These are phyloP conservation scores for Phytophthora podocarpi DNA, from an alignment of 352 stramenopile genomes.

Conservation along the genomic window DNA sequence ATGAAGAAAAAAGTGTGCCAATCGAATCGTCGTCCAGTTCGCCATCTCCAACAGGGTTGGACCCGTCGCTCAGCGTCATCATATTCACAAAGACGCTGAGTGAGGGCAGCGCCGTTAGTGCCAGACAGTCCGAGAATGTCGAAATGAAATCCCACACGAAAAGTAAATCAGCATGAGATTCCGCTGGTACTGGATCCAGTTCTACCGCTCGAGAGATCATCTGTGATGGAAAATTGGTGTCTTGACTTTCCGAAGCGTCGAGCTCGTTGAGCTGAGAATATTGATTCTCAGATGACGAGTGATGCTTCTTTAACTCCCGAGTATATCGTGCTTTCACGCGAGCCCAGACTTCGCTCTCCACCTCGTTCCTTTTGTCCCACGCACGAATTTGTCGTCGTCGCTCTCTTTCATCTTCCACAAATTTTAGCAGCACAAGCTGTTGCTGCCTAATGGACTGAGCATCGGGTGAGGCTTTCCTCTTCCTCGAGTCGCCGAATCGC, in stretches of 20 bases:
- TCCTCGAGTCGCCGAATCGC: slow-evolving; percentile 27
- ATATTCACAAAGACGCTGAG: slow-evolving; percentile 60
- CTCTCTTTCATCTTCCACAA: slow-evolving; percentile 73
- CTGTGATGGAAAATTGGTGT: slow-evolving; percentile 40
- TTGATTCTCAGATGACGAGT: background rate
- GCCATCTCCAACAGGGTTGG: slow-evolving; percentile 53
- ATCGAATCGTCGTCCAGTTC: slow-evolving; percentile 59
- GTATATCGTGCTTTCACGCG: slow-evolving; percentile 55
- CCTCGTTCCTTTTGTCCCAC: slow-evolving; percentile 53
- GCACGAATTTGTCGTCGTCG: slow-evolving; percentile 57
- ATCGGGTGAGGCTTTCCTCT: slow-evolving; percentile 22
- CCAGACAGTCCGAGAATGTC: slow-evolving; percentile 72
- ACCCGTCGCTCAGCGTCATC: slow-evolving; percentile 48
- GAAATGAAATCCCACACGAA: slow-evolving; percentile 83
- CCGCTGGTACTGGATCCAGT: slow-evolving; percentile 44
- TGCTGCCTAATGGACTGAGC: slow-evolving; percentile 48
- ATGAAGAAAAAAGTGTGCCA: slow-evolving; percentile 44
- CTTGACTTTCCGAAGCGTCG: background rate
- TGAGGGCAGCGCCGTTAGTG: slow-evolving; percentile 53
- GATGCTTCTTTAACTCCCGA: slow-evolving; percentile 8
- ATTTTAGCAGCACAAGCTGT: slow-evolving; percentile 63
- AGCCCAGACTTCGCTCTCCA: slow-evolving; percentile 61
- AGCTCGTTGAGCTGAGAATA: background rate
- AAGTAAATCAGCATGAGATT: slow-evolving; percentile 60
- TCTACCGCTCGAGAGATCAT: slow-evolving; percentile 40